Conservation (phyloP, 768 basidiomycete species). For the Kwoniella botswanensis region DNA sequence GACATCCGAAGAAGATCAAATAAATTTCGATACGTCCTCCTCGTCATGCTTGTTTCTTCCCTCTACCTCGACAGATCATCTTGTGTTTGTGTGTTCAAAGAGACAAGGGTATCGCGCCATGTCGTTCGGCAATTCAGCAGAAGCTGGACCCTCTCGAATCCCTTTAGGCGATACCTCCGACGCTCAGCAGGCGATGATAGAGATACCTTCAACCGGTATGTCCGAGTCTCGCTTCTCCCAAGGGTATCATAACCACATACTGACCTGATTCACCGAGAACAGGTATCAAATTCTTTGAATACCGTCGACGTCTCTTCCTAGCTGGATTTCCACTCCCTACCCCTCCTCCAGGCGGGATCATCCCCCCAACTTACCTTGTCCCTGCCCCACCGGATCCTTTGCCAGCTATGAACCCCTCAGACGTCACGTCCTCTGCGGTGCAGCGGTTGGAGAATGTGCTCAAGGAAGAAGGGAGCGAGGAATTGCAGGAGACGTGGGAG, state of each 20-base stretch:
- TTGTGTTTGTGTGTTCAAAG: no score
- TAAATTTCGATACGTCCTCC: background rate
- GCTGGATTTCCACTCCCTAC: slow-evolving; percentile 25
- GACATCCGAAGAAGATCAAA: background rate
- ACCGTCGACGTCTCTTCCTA: slow-evolving; percentile 44
- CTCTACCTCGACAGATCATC: no score
- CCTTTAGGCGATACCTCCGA: background rate
- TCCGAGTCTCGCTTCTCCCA: background rate
- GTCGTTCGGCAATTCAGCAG: background rate
- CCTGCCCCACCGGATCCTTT: slow-evolving; percentile 25
- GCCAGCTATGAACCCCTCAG: slow-evolving; percentile 6
- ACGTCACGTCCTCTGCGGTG: slow-evolving; percentile 20
- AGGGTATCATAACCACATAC: background rate
- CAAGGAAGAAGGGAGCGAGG: slow-evolving; percentile 32
- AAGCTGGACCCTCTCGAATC: slow-evolving; percentile 10
- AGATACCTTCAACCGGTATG: slow-evolving; percentile 41
- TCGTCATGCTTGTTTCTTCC: background rate
- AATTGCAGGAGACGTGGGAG: slow-evolving; percentile 38
- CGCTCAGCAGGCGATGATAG: slow-evolving; percentile 15
- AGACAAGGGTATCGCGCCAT: background rate
- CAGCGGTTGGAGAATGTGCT: slow-evolving; percentile 39
- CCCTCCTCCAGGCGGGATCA: background rate
- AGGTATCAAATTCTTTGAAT: slow-evolving; percentile 53
- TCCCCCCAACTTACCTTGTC: slow-evolving; percentile 31
- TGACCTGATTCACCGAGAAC: background rate